phyloP scores from a whole-genome alignment of 345 rosid genomes.

The Arabidopsis thaliana region TAIR10.1 NC_003076.8:25503501-25504000 shows the following conservation, averaged over 20 bases:
- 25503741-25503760: neutral
- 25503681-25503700: neutral
- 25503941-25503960: slow-evolving; percentile 13
- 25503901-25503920: slow-evolving; percentile 5
- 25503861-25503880: neutral
- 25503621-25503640: too few species aligned
- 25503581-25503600: slow-evolving; percentile 38
- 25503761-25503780: neutral
- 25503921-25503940: slow-evolving; percentile 4
- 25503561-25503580: slow-evolving; percentile 41
- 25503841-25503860: neutral
- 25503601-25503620: neutral
- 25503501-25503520: slow-evolving; percentile 46
- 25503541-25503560: slow-evolving; percentile 54
- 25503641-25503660: neutral
- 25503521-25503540: slow-evolving; percentile 49
- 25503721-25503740: neutral
- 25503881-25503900: neutral
- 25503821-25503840: neutral
- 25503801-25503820: neutral
- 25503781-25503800: neutral
- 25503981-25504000: slow-evolving; percentile 59
- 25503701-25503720: neutral
- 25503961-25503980: slow-evolving; percentile 27
- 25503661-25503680: neutral